Evolutionary conservation across 495 filamentous ascomycete species (phyloP), one percentile per base, ranked within the genome.

Genomic region (Stereocaulon alpinum): DNA sequence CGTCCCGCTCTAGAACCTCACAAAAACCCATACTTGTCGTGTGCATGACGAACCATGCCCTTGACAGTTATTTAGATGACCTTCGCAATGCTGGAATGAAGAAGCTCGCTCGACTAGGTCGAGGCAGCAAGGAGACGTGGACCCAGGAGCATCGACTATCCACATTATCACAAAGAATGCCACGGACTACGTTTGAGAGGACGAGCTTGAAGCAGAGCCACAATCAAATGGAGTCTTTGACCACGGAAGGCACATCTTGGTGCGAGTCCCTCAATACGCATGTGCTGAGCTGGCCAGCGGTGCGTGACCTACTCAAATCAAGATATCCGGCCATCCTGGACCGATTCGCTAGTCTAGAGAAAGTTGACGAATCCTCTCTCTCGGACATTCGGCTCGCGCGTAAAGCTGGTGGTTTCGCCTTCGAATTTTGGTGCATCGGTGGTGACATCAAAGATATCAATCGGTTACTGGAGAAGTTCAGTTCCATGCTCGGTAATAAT

Each of bases 11-110:
- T 0, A 56, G 61, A n/a, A 70, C 72, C 1, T 58, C 69, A 0
- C 71, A 83, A 6, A 83, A 83, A 0, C 86, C 86, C 0, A 82
- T 88, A n/a, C 66, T 89, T 11, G 66, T 66, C 32, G 68, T 70
- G 30, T 85, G 82, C 65, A 82, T 85, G 65, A 88, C 85, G 7
- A 86, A 85, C 54, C 83, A 87, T 63, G 84, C 84, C 0, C 69
- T 86, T 0, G 87, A 90, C 65, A 86, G 87, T 59, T 73, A 87
- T 11, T 65, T 89, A 0, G 61, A 61, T 20, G 80, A 84, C 55
- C 70, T 86, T 4, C 61, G 77, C 6, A 70, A 80, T 22, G 73
- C 73, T 30, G 77, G 77, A 0, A 68, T 86, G 7, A 67, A 64
- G 0, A 74, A 80, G 22, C 72, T 91, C 34, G 77, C 88, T 37